Base-by-base conservation (phyloP, 2,329 filamentous ascomycete species). In the Fusarium camptoceras region DNA sequence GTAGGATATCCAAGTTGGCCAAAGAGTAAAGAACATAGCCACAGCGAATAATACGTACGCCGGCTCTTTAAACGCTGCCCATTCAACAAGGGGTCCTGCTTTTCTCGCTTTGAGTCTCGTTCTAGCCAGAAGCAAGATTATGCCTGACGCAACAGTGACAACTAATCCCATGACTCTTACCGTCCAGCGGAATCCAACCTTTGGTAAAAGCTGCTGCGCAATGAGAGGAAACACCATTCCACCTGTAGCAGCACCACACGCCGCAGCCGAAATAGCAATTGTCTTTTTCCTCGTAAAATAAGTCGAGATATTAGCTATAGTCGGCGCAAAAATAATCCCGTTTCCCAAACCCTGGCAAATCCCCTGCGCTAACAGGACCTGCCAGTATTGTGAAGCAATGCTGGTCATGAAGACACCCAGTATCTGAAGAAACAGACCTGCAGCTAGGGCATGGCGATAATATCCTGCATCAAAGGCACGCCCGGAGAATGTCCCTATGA, bases 121-220 rank as follows among this genome's bases (percentile, higher is more conserved):
- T 61, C 81, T 82, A n/a, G 85, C 78, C 34, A 86, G 81, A 4
- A 59, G 8, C 12, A 84, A 59, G 20, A 84, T 71, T 2, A 82
- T 76, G 6, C 82, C 72, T 0, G 82, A 78, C 0, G 73, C 81
- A 0, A 79, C 83, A 3, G 91, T 68, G 27, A 88, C 87, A 31
- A 92, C 83, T 54, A 92, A 85, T 0, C 86, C 89, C 66, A 91
- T 83, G 0, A 86, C 83, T 0, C 89, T 82, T n/a, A 90, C 83
- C 0, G 90, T 89, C 88, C 89, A 91, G 0, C 83, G 82, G 72
- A 91, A 92, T 0, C 90, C 90, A 6, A 91, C 79, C 20, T 80
- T 81, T 0, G 88, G 87, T 3, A 91, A 78, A 14, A 91, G 78
- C 56, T 88, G 84, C 72, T 84, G 81, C 2, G 86, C 82, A 20